phyloP scores from a whole-genome alignment of 805 yeast species.

The Monosporozyma siamensis region DNA sequence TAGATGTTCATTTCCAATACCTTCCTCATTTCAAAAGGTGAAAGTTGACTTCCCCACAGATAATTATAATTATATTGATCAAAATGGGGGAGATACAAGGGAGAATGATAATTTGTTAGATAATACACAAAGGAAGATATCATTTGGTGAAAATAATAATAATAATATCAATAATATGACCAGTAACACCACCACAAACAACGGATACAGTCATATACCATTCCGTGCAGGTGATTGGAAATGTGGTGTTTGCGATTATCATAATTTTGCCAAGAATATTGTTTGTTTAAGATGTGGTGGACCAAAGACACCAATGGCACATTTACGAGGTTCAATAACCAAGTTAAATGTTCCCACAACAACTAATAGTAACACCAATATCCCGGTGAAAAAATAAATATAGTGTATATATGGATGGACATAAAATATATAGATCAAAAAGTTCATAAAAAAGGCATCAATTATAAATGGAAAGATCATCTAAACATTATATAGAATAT shows the following conservation, averaged over 20 bases:
- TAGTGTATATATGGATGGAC: no score
- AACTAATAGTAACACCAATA: no score
- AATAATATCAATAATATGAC: slow-evolving; percentile 10
- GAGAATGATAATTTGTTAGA: no score
- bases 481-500: no score
- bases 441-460: no score
- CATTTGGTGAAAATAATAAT: no score
- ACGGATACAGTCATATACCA: slow-evolving; percentile 48
- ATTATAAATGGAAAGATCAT: no score
- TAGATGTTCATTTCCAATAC: slow-evolving; percentile 82
- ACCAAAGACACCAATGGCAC: slow-evolving; percentile 32
- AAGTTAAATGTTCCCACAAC: no score
- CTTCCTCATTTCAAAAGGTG: slow-evolving; percentile 29
- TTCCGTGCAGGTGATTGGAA: slow-evolving; percentile 97
- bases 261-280: slow-evolving; percentile 84
- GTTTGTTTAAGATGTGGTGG: slow-evolving; percentile 85
- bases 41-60: neutral
- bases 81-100: neutral
- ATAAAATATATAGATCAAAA: no score
- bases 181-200: no score
- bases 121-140: no score
- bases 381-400: no score
- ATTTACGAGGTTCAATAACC: neutral
- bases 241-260: slow-evolving; percentile 74
- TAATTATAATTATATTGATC: neutral